These are phyloP conservation scores for Grosmannia huntii DNA, from an alignment of 2,329 filamentous ascomycete species.

Conservation along the genomic window DNA sequence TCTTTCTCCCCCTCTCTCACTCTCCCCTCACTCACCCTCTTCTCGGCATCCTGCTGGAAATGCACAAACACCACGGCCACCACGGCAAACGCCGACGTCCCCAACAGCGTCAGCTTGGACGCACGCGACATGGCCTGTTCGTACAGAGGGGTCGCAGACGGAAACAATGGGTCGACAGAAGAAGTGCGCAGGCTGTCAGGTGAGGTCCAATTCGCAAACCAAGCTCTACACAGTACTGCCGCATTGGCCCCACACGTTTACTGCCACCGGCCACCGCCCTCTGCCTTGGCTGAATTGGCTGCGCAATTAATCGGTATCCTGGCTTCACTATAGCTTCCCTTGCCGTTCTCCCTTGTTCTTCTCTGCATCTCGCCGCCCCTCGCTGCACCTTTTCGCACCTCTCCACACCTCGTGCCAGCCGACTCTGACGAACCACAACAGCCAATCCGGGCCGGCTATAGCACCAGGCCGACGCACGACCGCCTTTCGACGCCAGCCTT, in stretches of 20 bases:
- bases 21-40: conserved; percentile 41
- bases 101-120: conserved; percentile 72
- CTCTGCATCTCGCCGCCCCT: background rate
- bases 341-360: background rate
- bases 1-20: background rate
- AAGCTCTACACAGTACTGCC: background rate
- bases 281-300: background rate
- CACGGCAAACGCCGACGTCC: conserved; percentile 63
- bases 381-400: no score
- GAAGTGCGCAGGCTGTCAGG: background rate
- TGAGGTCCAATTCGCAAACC: background rate
- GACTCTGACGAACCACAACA: no score
- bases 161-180: background rate
- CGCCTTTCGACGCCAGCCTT: no score
- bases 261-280: conserved; percentile 8
- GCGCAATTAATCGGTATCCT: conserved; percentile 10
- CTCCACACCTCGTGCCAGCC: background rate
- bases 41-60: conserved; percentile 70
- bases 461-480: no score
- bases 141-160: background rate
- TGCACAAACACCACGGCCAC: conserved; percentile 78
- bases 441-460: no score
- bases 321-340: background rate
- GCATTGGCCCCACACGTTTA: background rate
- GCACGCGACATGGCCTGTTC: conserved; percentile 62